Evolutionary conservation across 306 rosid species (phyloP).

Genomic region (Cicer yamashitae): DNA sequence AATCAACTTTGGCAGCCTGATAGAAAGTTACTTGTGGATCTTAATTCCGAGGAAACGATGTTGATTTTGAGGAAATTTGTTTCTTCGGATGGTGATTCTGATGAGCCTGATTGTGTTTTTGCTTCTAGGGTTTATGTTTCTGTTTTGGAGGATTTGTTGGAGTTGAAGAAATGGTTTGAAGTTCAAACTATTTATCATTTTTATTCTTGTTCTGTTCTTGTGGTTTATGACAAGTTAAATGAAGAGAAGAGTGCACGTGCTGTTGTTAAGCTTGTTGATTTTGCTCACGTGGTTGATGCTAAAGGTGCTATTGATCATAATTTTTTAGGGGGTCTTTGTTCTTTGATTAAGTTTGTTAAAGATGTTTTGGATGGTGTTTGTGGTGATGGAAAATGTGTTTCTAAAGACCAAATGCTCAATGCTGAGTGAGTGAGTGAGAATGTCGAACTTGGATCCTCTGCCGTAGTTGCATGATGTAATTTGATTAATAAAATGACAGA

Average conservation of each 20-base stretch:
- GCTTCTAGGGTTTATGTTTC: slow-evolving; percentile 60
- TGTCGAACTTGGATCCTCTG: no score
- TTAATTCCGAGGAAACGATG: slow-evolving; percentile 44
- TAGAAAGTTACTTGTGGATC: slow-evolving; percentile 41
- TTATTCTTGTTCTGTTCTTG: slow-evolving; percentile 68
- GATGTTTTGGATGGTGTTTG: slow-evolving; percentile 49
- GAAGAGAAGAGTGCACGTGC: slow-evolving; percentile 47
- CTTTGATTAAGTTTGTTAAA: slow-evolving; percentile 70
- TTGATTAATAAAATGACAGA: no score
- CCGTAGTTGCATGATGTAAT: no score
- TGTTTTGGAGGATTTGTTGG: slow-evolving; percentile 62
- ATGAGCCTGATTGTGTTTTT: slow-evolving; percentile 56
- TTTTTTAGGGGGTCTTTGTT: slow-evolving; percentile 92
- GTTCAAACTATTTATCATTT: slow-evolving; percentile 78
- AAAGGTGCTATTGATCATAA: slow-evolving; percentile 83
- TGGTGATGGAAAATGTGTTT: not conserved
- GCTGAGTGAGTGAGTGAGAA: no score
- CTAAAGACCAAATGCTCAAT: not conserved
- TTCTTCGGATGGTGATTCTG: slow-evolving; percentile 56
- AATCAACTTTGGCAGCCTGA: slow-evolving; percentile 56
- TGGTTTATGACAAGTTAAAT: slow-evolving; percentile 59
- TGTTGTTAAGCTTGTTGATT: slow-evolving; percentile 72
- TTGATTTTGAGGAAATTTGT: slow-evolving; percentile 63
- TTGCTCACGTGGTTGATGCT: slow-evolving; percentile 74
- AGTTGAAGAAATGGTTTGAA: slow-evolving; percentile 87